Evolutionary conservation across 1,284 basidiomycete genomes (phyloP).

Genomic region (Trichosporon coremiiforme): DNA sequence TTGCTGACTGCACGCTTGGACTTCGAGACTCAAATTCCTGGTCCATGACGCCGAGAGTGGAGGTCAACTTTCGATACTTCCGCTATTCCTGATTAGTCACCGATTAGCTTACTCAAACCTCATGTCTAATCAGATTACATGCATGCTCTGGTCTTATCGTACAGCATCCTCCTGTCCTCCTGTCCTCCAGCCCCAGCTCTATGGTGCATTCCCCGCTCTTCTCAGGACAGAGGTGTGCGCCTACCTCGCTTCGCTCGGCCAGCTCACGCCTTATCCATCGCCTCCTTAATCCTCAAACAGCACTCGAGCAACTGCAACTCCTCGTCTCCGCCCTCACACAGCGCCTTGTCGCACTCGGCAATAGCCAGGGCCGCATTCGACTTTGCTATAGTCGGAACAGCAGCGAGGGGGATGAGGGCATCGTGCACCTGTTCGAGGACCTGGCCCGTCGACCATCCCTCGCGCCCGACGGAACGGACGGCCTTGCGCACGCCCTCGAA

Average conservation of each 20-base stretch:
- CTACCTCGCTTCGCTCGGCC: too few species aligned
- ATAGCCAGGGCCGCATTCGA: slow-evolving; percentile 78
- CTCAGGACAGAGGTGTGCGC: too few species aligned
- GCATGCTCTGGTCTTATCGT: slow-evolving; percentile 8
- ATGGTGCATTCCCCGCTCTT: too few species aligned
- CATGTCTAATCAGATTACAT: neutral
- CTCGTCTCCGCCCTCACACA: slow-evolving; percentile 98
- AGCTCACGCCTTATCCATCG: slow-evolving; percentile 46
- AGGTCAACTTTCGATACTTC: neutral
- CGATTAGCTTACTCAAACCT: neutral
- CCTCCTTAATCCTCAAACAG: slow-evolving; percentile 74
- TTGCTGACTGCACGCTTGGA: too few species aligned
- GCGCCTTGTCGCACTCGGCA: slow-evolving; percentile 92
- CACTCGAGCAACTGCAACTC: slow-evolving; percentile 92
- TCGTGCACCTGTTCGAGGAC: slow-evolving; percentile 93
- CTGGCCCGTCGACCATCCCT: slow-evolving; percentile 92
- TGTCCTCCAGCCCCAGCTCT: neutral
- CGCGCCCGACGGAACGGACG: slow-evolving; percentile 74
- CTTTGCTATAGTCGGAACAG: slow-evolving; percentile 78
- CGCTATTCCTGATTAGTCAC: neutral
- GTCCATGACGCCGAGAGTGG: slow-evolving; percentile 12
- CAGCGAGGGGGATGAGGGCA: slow-evolving; percentile 77
- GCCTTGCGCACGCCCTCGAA: slow-evolving; percentile 74
- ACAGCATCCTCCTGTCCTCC: neutral
- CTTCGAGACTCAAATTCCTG: neutral